Percentiles rank a stretch among this genome's conserved stretches.
Evolutionary conservation across 305 asterid species (phyloP).

Genomic region (Withania somnifera): DNA sequence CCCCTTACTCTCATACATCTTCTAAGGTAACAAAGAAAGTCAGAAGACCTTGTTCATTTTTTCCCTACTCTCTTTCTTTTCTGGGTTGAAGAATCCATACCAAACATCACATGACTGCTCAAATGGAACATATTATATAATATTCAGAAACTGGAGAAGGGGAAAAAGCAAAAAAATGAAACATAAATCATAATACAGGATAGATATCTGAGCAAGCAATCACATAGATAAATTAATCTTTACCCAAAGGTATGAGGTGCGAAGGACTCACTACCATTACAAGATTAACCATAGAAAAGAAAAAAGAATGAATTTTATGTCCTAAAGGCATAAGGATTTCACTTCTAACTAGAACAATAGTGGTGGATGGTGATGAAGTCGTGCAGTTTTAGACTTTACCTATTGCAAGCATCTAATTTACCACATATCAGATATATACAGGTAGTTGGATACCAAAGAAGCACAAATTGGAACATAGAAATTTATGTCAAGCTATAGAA

Average conservation of each 20-base stretch:
- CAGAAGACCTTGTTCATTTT: not conserved
- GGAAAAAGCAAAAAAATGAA: not conserved
- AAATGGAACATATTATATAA: not conserved
- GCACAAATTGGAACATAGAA: not conserved
- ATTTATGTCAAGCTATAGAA: not conserved
- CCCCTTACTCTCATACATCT: not conserved
- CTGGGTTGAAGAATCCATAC: not conserved
- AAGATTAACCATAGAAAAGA: not conserved
- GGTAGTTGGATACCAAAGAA: not conserved
- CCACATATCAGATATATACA: not conserved
- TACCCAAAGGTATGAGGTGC: not conserved
- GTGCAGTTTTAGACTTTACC: not conserved
- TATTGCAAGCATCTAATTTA: not conserved
- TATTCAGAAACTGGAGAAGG: not conserved
- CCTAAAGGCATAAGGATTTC: not conserved
- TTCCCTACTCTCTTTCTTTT: not conserved
- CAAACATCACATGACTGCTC: not conserved
- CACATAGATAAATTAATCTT: not conserved
- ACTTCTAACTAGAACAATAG: not conserved
- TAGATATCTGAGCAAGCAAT: not conserved
- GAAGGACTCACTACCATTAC: not conserved
- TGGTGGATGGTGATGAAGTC: not conserved
- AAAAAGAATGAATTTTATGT: not conserved
- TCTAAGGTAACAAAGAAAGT: not conserved
- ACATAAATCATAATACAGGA: not conserved